A percentile compares a stretch with the other conserved stretches of the same genome.
phyloP scores from a whole-genome alignment of 2,329 filamentous ascomycete species.

The Grosmannia huntii region DNA sequence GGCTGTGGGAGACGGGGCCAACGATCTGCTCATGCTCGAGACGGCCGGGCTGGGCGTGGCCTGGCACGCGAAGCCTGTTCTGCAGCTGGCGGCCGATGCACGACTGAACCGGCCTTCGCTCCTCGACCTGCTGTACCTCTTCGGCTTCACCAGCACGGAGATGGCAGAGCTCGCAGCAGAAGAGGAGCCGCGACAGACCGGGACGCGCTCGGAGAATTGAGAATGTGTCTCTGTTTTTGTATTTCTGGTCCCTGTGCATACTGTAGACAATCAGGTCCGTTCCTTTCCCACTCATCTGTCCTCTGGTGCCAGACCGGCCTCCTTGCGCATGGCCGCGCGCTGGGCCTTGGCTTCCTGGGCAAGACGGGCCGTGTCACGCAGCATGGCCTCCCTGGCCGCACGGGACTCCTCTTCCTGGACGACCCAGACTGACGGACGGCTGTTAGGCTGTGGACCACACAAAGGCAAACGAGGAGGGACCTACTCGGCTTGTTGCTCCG shows the following conservation, averaged over 20 bases:
- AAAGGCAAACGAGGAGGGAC: constrained; percentile 16
- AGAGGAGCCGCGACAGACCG: background rate
- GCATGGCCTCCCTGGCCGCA: constrained; percentile 24
- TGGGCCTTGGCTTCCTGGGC: constrained; percentile 29
- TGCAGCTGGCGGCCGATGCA: constrained; percentile 64
- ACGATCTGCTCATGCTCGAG: constrained; percentile 69
- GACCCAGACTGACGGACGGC: constrained; percentile 29
- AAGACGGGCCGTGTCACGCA: constrained; percentile 22
- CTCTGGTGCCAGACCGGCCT: constrained; percentile 29
- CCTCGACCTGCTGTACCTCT: constrained; percentile 59
- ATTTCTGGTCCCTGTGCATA: background rate
- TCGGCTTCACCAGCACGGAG: constrained; percentile 59
- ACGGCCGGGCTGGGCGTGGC: constrained; percentile 66
- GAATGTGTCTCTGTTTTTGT: background rate
- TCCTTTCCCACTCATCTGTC: background rate
- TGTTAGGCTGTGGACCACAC: background rate
- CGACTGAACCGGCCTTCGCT: constrained; percentile 59
- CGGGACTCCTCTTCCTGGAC: constrained; percentile 37
- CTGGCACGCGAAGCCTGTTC: constrained; percentile 72
- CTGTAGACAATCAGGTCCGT: background rate
- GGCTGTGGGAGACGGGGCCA: constrained; percentile 70
- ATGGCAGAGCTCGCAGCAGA: constrained; percentile 20
- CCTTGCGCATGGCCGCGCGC: constrained; percentile 35
- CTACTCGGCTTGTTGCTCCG: constrained; percentile 86
- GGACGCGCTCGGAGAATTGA: background rate